phyloP scores from a whole-genome alignment of 805 yeast genomes.

The Lipomyces starkeyi region DNA sequence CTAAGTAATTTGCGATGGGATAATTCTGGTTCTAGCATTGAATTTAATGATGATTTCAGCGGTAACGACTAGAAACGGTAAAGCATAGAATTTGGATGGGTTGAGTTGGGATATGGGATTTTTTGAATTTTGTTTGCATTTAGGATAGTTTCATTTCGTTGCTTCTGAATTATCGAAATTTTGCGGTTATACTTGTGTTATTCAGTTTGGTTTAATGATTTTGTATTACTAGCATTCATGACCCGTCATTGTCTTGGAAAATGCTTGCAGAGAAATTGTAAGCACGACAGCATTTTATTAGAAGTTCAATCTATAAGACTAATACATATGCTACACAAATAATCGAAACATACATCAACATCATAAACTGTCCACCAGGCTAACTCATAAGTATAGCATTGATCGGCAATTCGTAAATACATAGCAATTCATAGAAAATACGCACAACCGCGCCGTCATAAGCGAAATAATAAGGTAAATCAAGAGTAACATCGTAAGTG shows the following conservation, averaged over 20 bases:
- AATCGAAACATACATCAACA: no score
- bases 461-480: background rate
- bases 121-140: background rate
- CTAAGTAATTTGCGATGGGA: slow-evolving; percentile 1
- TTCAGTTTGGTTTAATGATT: background rate
- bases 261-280: background rate
- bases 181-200: background rate
- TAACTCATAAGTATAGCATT: no score
- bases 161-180: background rate
- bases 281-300: background rate
- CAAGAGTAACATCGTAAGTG: background rate
- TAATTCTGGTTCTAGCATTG: background rate
- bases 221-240: background rate
- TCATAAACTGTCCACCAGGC: no score
- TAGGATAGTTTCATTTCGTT: background rate
- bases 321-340: no score
- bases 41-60: background rate
- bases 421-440: no score
- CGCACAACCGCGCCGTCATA: no score
- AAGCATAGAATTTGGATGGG: background rate
- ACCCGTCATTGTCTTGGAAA: background rate
- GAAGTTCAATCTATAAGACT: background rate
- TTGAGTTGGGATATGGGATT: background rate
- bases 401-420: background rate
- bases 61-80: background rate